A percentile compares a stretch with the other conserved stretches of the same genome.
Conservation (phyloP, 1,139 yeast species). For the Blastobotrys arbuscula region DNA sequence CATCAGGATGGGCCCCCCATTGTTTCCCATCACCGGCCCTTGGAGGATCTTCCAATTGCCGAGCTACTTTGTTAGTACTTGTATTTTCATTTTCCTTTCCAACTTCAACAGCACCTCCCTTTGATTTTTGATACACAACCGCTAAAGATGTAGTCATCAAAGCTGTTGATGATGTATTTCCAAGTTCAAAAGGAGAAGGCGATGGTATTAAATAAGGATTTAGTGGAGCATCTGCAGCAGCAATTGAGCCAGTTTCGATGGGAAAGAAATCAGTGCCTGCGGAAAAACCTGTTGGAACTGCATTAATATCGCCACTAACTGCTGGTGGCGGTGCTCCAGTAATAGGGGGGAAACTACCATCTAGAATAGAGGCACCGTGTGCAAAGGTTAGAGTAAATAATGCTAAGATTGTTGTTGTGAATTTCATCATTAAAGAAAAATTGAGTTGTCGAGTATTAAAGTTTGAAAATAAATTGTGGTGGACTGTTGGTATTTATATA, state of each 20-base stretch:
- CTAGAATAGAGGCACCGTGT: background rate
- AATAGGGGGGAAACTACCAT: background rate
- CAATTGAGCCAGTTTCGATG: background rate
- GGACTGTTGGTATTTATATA: background rate
- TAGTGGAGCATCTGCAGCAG: background rate
- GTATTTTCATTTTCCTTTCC: background rate
- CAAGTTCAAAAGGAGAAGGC: background rate
- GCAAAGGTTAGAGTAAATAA: background rate
- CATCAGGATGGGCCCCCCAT: background rate
- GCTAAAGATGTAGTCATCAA: background rate
- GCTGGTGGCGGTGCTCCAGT: background rate
- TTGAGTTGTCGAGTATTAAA: background rate
- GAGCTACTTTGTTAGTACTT: background rate
- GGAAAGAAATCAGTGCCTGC: background rate
- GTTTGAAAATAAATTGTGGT: background rate
- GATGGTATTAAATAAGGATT: background rate
- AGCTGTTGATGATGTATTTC: background rate
- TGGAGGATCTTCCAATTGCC: background rate
- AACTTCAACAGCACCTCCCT: background rate
- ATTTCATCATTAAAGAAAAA: background rate
- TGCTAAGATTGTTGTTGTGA: background rate
- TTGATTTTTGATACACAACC: background rate
- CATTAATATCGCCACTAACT: background rate
- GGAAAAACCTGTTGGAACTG: background rate
- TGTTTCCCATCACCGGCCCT: background rate